Evolutionary conservation across 805 yeast species (phyloP).

Genomic region (Metschnikowia kofuensis): DNA sequence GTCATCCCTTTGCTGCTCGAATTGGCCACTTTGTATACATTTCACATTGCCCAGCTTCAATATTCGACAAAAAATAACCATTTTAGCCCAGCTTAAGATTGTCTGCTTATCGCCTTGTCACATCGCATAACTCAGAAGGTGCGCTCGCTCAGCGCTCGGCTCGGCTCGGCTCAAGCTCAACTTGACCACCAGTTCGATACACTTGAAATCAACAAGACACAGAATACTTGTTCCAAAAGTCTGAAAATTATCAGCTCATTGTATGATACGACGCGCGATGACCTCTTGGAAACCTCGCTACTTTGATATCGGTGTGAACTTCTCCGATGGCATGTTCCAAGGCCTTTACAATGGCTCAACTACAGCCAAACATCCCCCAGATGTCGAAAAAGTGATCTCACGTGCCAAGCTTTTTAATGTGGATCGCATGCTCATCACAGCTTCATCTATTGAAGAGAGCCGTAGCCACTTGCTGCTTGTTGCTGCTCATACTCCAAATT

Average conservation of each 20-base stretch:
- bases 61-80: too few species aligned
- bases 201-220: too few species aligned
- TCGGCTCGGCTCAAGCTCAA: too few species aligned
- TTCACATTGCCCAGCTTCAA: too few species aligned
- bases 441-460: conserved; percentile 72
- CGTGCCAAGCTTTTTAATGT: conserved; percentile 71
- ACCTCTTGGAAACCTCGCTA: conserved; percentile 39
- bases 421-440: conserved; percentile 72
- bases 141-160: too few species aligned
- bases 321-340: conserved; percentile 84
- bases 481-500: conserved; percentile 15
- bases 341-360: conserved; percentile 71
- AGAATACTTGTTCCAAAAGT: too few species aligned
- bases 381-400: conserved; percentile 58
- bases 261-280: conserved; percentile 10
- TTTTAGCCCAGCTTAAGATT: too few species aligned
- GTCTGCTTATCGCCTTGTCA: too few species aligned
- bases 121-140: too few species aligned
- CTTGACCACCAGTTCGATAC: too few species aligned
- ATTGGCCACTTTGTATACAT: too few species aligned
- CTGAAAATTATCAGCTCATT: background rate
- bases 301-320: conserved; percentile 59
- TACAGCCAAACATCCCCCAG: conserved; percentile 58
- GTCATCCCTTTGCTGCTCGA: too few species aligned
- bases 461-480: conserved; percentile 58